These are phyloP conservation scores for Fusarium ambrosium DNA, from an alignment of 2,329 filamentous ascomycete species.

Conservation along the genomic window DNA sequence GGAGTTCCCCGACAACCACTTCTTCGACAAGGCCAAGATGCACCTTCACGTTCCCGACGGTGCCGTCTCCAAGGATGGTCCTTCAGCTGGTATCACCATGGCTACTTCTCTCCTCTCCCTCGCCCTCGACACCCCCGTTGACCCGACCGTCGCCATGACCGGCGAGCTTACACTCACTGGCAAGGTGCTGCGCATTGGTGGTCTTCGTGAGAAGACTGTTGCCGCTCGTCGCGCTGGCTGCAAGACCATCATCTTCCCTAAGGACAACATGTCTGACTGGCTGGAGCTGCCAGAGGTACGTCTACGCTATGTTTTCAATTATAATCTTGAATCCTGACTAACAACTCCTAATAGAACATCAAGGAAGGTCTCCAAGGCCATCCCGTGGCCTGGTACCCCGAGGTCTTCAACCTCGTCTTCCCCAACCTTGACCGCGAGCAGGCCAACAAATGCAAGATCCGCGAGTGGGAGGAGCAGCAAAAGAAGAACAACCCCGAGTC, in stretches of 20 bases:
- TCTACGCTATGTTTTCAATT: slow-evolving; percentile 38
- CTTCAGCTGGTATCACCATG: slow-evolving; percentile 97
- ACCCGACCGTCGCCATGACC: slow-evolving; percentile 96
- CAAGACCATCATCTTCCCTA: slow-evolving; percentile 93
- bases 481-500: slow-evolving; percentile 55
- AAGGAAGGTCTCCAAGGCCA: slow-evolving; percentile 95
- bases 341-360: slow-evolving; percentile 79
- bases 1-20: slow-evolving; percentile 89
- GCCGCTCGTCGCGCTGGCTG: slow-evolving; percentile 93
- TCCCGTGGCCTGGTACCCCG: slow-evolving; percentile 91
- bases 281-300: slow-evolving; percentile 94
- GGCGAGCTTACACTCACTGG: slow-evolving; percentile 97
- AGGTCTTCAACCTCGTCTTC: slow-evolving; percentile 94
- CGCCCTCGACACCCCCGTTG: slow-evolving; percentile 81
- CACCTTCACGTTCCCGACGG: slow-evolving; percentile 98
- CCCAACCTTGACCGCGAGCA: slow-evolving; percentile 79
- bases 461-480: slow-evolving; percentile 65
- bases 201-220: slow-evolving; percentile 95
- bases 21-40: slow-evolving; percentile 95
- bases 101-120: slow-evolving; percentile 91
- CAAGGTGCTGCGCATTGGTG: slow-evolving; percentile 95
- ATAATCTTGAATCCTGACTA: neutral
- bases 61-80: slow-evolving; percentile 94
- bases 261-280: slow-evolving; percentile 97
- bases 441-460: slow-evolving; percentile 80